Percentiles rank a stretch among this genome's conserved stretches.
phyloP scores from a whole-genome alignment of 2,329 filamentous ascomycete genomes.

The Ophiostoma quercus region DNA sequence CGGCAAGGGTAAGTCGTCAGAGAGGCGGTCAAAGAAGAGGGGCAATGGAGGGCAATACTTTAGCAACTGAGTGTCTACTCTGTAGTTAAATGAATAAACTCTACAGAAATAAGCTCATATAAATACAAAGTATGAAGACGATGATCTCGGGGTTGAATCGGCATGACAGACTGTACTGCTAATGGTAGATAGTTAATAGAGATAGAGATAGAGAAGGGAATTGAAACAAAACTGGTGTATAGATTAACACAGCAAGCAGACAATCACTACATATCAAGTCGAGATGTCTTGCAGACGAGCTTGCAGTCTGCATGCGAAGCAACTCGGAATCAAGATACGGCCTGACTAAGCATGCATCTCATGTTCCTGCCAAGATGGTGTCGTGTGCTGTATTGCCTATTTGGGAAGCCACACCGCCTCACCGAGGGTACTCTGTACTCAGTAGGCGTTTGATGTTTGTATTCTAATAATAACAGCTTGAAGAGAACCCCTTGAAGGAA shows the following conservation, averaged over 20 bases:
- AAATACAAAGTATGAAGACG: no score
- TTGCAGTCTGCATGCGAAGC: background rate
- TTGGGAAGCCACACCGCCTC: constrained; percentile 16
- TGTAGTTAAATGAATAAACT: no score
- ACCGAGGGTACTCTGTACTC: background rate
- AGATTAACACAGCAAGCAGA: no score
- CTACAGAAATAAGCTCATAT: no score
- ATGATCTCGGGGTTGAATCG: background rate
- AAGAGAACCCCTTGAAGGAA: no score
- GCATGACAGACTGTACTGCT: background rate
- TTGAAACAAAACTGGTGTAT: no score
- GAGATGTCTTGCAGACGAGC: background rate
- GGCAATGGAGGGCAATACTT: background rate
- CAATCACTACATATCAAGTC: background rate
- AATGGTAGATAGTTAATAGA: no score
- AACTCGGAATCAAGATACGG: background rate
- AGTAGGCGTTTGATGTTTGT: background rate
- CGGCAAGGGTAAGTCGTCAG: background rate
- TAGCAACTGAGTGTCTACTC: no score
- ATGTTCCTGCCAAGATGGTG: constrained; percentile 10
- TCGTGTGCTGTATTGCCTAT: constrained; percentile 20
- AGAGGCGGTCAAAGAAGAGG: constrained; percentile 4
- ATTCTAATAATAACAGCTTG: background rate
- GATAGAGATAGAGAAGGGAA: no score
- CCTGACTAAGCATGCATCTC: constrained; percentile 1